Base-by-base conservation (phyloP, 495 filamentous ascomycete species). In the Penicillium antarcticum region DNA sequence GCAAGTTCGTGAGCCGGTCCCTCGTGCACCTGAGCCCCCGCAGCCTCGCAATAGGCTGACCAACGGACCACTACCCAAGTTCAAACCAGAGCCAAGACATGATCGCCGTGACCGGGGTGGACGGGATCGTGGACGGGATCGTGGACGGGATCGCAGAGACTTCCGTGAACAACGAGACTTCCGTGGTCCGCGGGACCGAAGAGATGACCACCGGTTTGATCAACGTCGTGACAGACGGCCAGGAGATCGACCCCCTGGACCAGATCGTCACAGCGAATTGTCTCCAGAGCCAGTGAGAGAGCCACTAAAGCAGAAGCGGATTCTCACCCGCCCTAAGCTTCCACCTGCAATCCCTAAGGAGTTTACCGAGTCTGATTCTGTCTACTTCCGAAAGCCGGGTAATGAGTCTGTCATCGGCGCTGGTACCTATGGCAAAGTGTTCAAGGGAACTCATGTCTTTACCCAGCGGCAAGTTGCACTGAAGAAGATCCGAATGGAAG, bases 381-480 rank as follows among this genome's bases (percentile, higher is more conserved):
- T 96, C 13, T 97, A 90, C 68, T 94, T 84, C 68, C 76, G 91
- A 52, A 96, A 95, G 61, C 91, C 92, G 0, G 92, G 92, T 4
- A 95, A 97, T 60, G 91, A 95, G 65, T 96, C 91, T 7, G 90
- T 97, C 2, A 85, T 97, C 9, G 92, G 92, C 26, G 94, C 91
- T 35, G 92, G 92, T 21, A 96, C 89, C 1, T 96, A 94, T 63
- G 94, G 92, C 35, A 97, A 99, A 65, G 94, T 99, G 6, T 99
- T 97, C 76, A 97, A 97, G 62, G 94, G 87, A n/a, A 78, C 92
- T 13, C 91, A 99, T 66, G 91, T 96, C 12, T 95, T 95, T 50
- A 99, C 92, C 8, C 86, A 91, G 58, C 83, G 84, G 26, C 82
- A 89, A 51, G 95, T 97, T 34, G 95, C 95, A 6, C 71, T 99